Conservation (phyloP, 352 stramenopile genomes). For the Phytopythium sindhum region DNA sequence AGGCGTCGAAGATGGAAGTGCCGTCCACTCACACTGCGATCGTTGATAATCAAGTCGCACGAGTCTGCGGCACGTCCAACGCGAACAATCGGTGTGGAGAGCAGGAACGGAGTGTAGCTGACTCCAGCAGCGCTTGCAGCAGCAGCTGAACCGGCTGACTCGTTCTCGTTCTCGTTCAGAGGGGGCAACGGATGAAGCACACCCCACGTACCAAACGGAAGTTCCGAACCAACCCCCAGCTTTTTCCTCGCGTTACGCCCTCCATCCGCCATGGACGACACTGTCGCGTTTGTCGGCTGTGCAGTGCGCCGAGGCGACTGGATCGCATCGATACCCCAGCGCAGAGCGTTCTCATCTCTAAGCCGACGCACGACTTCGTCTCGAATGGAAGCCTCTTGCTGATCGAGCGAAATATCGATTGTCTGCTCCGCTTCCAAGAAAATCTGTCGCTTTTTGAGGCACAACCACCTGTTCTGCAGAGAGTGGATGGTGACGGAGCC, state of each 20-base stretch:
- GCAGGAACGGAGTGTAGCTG: slow-evolving; percentile 56
- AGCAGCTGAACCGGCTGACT: slow-evolving; percentile 9
- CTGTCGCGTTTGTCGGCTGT: not conserved
- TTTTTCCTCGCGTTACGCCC: not conserved
- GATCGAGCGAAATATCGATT: slow-evolving; percentile 67
- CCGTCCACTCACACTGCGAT: slow-evolving; percentile 81
- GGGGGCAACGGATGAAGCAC: slow-evolving; percentile 67
- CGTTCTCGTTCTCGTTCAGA: slow-evolving; percentile 62
- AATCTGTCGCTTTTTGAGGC: slow-evolving; percentile 68
- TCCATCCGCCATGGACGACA: not conserved
- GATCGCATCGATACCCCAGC: slow-evolving; percentile 79
- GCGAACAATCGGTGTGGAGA: slow-evolving; percentile 67
- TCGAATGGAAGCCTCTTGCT: slow-evolving; percentile 48
- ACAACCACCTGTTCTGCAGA: slow-evolving; percentile 67
- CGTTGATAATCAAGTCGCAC: slow-evolving; percentile 86
- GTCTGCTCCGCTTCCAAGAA: slow-evolving; percentile 68
- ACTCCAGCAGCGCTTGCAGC: slow-evolving; percentile 20
- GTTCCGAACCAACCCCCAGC: slow-evolving; percentile 14
- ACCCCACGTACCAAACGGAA: slow-evolving; percentile 72
- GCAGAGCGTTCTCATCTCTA: slow-evolving; percentile 72
- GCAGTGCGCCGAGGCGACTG: slow-evolving; percentile 61
- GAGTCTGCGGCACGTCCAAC: slow-evolving; percentile 79
- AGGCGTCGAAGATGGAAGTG: slow-evolving; percentile 82
- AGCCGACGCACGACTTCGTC: slow-evolving; percentile 71
- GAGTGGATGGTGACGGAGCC: slow-evolving; percentile 16